Percentiles rank a stretch among this genome's conserved stretches.
Conservation (phyloP, 164 flowering plant genomes). For the Dillenia turbinata region DNA sequence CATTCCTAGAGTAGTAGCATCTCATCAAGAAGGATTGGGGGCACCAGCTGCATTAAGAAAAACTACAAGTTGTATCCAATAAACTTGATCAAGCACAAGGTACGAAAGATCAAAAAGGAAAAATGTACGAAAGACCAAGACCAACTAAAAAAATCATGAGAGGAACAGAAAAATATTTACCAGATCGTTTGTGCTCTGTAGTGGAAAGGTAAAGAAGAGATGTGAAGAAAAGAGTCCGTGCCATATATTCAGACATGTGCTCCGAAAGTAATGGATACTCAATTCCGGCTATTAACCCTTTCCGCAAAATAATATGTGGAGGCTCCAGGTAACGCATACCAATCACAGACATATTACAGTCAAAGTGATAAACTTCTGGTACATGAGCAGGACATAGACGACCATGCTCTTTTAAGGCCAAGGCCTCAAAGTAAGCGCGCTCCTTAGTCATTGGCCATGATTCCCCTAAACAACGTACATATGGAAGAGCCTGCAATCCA, state of each 20-base stretch:
- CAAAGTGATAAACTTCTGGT: constrained; percentile 94
- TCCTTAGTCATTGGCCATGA: constrained; percentile 97
- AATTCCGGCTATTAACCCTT: constrained; percentile 87
- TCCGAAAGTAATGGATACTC: constrained; percentile 86
- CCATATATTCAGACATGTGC: constrained; percentile 80
- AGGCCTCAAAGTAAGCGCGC: constrained; percentile 89
- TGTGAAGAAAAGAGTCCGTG: constrained; percentile 74
- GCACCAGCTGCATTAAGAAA: too few relatives aligned
- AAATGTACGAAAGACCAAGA: not conserved
- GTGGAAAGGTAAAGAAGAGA: constrained; percentile 80
- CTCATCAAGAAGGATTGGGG: too few relatives aligned
- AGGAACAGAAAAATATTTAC: constrained; percentile 22
- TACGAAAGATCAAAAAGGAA: not conserved
- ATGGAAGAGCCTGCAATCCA: constrained; percentile 73
- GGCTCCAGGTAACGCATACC: constrained; percentile 95
- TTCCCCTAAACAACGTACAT: constrained; percentile 87
- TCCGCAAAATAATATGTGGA: constrained; percentile 89
- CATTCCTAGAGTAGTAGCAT: too few relatives aligned
- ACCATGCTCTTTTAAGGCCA: constrained; percentile 62
- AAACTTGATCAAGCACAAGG: too few relatives aligned
- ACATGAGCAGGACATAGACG: constrained; percentile 74
- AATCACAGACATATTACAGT: constrained; percentile 79
- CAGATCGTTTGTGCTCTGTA: constrained; percentile 74
- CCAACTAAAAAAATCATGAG: not conserved
- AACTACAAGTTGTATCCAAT: too few relatives aligned